Base-by-base conservation (phyloP, 2,329 filamentous ascomycete genomes). In the Lachnellula subtilissima region DNA sequence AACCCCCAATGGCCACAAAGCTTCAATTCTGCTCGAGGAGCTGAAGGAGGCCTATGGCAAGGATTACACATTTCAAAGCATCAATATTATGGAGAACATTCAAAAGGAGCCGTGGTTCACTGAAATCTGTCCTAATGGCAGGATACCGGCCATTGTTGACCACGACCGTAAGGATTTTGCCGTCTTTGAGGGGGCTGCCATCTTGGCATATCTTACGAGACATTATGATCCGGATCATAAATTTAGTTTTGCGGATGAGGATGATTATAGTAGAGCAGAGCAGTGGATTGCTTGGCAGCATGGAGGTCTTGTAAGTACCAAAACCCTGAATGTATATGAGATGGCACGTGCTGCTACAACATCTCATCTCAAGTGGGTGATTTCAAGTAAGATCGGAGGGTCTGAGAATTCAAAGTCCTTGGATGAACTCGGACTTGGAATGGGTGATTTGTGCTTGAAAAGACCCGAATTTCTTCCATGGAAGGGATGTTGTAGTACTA, bases 131-230 rank as follows among this genome's bases (percentile, higher is more conserved):
- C 84, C 84, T 39, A 88, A 88, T 69, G 85, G 84, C 3, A 78
- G 83, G 15, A 86, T 87, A 62, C 83, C 84, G 2, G 83, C 80
- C 48, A 79, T 88, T 48, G 78, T 87, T 32, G 84, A 88, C 71
- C 84, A 88, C 61, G 82, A 87, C 69, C 78, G 82, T 59, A 73
- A 74, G 54, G 78, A 72, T 48, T 81, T 87, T 51, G 71, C 79
- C 45, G 83, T 93, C 28, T 93, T 92, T 65, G 89, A 94, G 71
- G 86, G 85, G 46, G 81, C 85, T 48, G 82, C 86, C 58, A 92
- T 92, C 65, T 78, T 92, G 66, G 77, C 82, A 57, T 93, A 93
- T 70, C 78, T 93, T 19, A 81, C 84, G 9, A 81, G 85, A n/a
- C 81, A 81, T 61, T 91, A 91, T 67, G 88, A 91, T 69, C 75